phyloP scores from a whole-genome alignment of 2,329 filamentous ascomycete species.

The Aureobasidium pullulans region DNA sequence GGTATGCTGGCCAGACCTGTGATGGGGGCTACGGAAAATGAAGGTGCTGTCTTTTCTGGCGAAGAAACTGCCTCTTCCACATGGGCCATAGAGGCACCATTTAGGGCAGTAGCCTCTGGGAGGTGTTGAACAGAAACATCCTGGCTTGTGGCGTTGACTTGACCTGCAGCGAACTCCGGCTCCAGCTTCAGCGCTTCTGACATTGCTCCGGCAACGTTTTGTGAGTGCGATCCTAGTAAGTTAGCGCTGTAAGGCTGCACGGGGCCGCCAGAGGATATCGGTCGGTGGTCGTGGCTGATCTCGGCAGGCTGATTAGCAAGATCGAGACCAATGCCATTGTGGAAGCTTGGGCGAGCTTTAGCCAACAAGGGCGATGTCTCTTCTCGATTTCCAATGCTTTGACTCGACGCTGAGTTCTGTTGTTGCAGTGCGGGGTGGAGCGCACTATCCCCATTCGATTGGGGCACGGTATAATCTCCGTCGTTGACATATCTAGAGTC shows the following conservation, averaged over 20 bases:
- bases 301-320: background rate
- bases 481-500: conserved; percentile 26
- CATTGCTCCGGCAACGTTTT: background rate
- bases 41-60: conserved; percentile 10
- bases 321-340: background rate
- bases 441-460: background rate
- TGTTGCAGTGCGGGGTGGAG: conserved; percentile 13
- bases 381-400: background rate
- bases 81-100: background rate
- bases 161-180: background rate
- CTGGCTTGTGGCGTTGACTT: too few species aligned
- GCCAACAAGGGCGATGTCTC: background rate
- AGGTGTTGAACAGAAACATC: background rate
- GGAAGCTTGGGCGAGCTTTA: background rate
- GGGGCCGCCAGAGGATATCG: background rate
- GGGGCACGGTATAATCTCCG: conserved; percentile 7
- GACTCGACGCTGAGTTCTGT: background rate
- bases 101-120: too few species aligned
- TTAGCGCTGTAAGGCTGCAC: background rate
- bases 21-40: conserved; percentile 12
- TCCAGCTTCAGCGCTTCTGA: background rate
- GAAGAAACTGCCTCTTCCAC: background rate
- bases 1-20: conserved; percentile 10
- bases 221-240: background rate
- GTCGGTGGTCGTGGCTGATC: background rate